A percentile compares a stretch with the other conserved stretches of the same genome.
Conservation (phyloP, 495 filamentous ascomycete species). For the Barbatosphaeria neglecta region DNA sequence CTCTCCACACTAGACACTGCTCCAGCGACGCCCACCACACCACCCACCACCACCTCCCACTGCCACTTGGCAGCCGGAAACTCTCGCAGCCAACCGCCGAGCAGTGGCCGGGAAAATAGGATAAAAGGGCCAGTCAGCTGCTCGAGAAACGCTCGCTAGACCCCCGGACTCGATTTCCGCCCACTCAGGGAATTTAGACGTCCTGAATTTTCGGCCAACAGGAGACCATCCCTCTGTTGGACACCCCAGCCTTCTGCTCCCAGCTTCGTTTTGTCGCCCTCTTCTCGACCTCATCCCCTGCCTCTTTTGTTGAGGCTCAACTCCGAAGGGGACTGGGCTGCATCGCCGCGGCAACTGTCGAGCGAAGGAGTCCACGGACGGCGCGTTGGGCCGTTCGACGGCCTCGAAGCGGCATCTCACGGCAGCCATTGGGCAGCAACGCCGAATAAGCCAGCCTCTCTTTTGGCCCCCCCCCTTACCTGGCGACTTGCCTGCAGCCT, state of each 20-base stretch:
- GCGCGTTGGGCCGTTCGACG: background rate
- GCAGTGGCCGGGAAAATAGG: conserved; percentile 2
- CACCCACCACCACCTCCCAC: background rate
- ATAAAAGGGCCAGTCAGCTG: conserved; percentile 6
- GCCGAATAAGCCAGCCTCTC: too few relatives aligned
- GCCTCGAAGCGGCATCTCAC: background rate
- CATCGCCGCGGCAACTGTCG: too few relatives aligned
- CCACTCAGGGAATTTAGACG: conserved; percentile 9
- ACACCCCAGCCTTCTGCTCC: background rate
- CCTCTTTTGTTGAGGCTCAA: background rate
- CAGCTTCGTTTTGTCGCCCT: background rate
- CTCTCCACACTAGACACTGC: background rate
- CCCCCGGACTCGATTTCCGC: conserved; percentile 1
- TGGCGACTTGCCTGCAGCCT: background rate
- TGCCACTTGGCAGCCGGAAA: background rate
- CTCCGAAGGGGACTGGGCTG: too few relatives aligned
- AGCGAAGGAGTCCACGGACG: too few relatives aligned
- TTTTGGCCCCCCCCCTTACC: too few relatives aligned
- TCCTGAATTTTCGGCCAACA: conserved; percentile 10
- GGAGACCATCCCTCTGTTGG: background rate
- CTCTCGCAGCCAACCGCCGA: background rate
- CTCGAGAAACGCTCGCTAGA: background rate
- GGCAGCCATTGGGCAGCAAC: background rate
- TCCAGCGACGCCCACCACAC: background rate
- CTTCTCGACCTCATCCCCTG: too few relatives aligned